These are phyloP conservation scores for Paramarasmius palmivorus DNA, from an alignment of 1,284 basidiomycete species.

Conservation along the genomic window DNA sequence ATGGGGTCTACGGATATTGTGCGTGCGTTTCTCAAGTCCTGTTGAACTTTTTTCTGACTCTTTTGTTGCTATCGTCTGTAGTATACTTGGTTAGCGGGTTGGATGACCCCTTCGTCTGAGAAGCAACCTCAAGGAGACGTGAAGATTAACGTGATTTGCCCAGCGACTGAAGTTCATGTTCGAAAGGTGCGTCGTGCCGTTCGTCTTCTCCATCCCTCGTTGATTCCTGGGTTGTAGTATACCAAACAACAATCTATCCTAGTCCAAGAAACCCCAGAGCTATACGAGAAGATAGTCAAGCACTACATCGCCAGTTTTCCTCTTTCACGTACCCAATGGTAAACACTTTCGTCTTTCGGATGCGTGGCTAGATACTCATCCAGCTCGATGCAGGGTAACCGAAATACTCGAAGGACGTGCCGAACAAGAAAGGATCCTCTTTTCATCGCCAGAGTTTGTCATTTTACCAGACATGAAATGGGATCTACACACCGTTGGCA, in stretches of 20 bases:
- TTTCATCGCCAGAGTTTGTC: conserved; percentile 73
- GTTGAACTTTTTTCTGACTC: conserved; percentile 25
- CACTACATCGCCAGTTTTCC: conserved; percentile 83
- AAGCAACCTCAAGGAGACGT: conserved; percentile 39
- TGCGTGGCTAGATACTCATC: not conserved
- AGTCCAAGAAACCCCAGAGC: conserved; percentile 77
- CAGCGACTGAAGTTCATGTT: conserved; percentile 83
- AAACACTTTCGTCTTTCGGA: conserved; percentile 17
- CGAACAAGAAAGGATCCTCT: conserved; percentile 79
- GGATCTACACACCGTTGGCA: conserved; percentile 76
- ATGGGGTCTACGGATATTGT: conserved; percentile 46
- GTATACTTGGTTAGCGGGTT: conserved; percentile 49
- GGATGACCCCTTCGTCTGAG: conserved; percentile 30
- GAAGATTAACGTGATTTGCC: conserved; percentile 76
- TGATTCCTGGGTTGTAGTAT: conserved; percentile 53
- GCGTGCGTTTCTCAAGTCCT: conserved; percentile 29
- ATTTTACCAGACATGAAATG: conserved; percentile 93
- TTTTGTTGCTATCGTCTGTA: conserved; percentile 19
- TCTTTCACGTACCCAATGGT: conserved; percentile 81
- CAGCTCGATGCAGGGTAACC: conserved; percentile 63
- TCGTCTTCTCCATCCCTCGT: not conserved
- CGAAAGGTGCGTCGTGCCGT: conserved; percentile 52
- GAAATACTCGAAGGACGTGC: conserved; percentile 83
- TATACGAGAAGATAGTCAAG: conserved; percentile 70
- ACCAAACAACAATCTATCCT: conserved; percentile 73